Conservation (phyloP, 371 early-diverging fungal genomes). For the Rhizomucor pusillus region DNA sequence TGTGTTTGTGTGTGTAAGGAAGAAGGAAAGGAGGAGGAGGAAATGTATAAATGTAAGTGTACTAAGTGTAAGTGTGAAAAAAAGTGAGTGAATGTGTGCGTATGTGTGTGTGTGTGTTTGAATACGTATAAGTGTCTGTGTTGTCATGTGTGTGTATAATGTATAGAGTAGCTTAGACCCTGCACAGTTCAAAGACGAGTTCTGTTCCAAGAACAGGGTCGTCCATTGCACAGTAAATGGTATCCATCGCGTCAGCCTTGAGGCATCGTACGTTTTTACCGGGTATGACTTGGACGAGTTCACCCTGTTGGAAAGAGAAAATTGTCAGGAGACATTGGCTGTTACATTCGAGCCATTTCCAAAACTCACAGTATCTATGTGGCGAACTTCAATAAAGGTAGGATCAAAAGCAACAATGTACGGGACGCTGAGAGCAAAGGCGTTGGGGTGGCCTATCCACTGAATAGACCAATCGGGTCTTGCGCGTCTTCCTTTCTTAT, state of each 20-base stretch:
- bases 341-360: too few species aligned
- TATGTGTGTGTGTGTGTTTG: too few species aligned
- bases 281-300: constrained; percentile 46
- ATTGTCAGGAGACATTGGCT: not conserved
- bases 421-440: constrained; percentile 75
- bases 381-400: constrained; percentile 85
- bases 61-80: too few species aligned
- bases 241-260: constrained; percentile 40
- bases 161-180: not conserved
- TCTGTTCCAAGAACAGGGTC: constrained; percentile 22
- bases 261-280: constrained; percentile 48
- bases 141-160: too few species aligned
- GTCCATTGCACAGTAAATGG: constrained; percentile 46
- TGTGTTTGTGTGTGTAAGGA: too few species aligned
- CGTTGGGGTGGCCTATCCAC: constrained; percentile 74
- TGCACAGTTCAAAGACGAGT: constrained; percentile 21
- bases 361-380: constrained; percentile 67
- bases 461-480: constrained; percentile 72
- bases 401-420: constrained; percentile 88
- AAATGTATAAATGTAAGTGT: not conserved
- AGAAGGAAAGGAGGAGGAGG: not conserved
- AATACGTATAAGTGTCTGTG: too few species aligned
- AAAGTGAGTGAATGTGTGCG: too few species aligned
- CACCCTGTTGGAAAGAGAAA: constrained; percentile 47
- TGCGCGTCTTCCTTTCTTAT: constrained; percentile 80